Conservation (phyloP, 2,329 filamentous ascomycete genomes). For the Colletotrichum salicis region DNA sequence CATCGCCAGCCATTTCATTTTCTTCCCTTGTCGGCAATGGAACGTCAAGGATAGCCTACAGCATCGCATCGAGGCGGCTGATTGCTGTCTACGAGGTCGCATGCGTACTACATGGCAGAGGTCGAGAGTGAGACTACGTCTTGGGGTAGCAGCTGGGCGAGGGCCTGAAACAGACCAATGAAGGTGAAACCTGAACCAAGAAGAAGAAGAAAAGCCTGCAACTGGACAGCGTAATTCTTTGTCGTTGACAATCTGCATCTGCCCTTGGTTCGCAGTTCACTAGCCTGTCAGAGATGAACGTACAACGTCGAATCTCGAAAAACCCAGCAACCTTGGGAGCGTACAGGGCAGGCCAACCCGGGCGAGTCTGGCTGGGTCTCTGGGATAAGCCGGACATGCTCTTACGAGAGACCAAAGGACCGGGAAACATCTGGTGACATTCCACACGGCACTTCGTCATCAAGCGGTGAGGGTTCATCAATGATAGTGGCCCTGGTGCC, state of each 20-base stretch:
- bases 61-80: slow-evolving; percentile 28
- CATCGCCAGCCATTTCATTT: slow-evolving; percentile 12
- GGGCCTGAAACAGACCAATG: slow-evolving; percentile 32
- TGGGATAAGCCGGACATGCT: slow-evolving; percentile 10
- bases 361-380: slow-evolving; percentile 1
- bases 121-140: slow-evolving; percentile 5
- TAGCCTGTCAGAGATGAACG: background rate
- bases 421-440: slow-evolving; percentile 30
- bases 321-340: slow-evolving; percentile 6
- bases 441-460: slow-evolving; percentile 26
- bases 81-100: slow-evolving; percentile 12
- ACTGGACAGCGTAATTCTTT: slow-evolving; percentile 14
- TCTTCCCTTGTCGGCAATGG: slow-evolving; percentile 8
- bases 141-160: slow-evolving; percentile 18
- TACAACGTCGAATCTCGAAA: slow-evolving; percentile 14
- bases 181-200: slow-evolving; percentile 23
- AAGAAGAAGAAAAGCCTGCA: background rate
- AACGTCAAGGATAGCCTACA: slow-evolving; percentile 18
- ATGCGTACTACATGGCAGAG: slow-evolving; percentile 24
- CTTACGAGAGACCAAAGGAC: slow-evolving; percentile 18
- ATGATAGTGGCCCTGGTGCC: background rate
- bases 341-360: slow-evolving; percentile 5
- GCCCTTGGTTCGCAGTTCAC: slow-evolving; percentile 4
- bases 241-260: background rate
- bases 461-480: slow-evolving; percentile 32